Evolutionary conservation across 2,329 filamentous ascomycete species (phyloP).

Genomic region (Trichoderma sp.): DNA sequence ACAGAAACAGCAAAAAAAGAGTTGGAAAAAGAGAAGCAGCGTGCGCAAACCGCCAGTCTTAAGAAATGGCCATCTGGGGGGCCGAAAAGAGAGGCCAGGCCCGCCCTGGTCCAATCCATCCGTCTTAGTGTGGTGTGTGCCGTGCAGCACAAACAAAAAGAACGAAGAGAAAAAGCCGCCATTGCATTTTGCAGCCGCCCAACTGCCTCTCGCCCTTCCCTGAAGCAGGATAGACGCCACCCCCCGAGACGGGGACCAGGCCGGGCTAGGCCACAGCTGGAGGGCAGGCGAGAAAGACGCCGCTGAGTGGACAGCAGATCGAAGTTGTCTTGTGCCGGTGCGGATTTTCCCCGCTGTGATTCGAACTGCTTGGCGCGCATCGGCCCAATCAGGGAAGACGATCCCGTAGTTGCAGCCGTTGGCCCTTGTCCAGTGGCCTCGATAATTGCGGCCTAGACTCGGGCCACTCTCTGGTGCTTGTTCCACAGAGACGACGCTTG

Average conservation of each 20-base stretch:
- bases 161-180: background rate
- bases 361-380: conserved; percentile 29
- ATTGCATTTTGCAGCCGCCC: conserved; percentile 31
- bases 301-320: background rate
- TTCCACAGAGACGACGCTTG: conserved; percentile 6
- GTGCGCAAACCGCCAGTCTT: conserved; percentile 16
- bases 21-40: background rate
- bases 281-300: background rate
- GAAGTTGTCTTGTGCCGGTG: background rate
- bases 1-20: background rate
- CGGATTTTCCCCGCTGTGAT: conserved; percentile 33
- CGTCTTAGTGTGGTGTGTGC: background rate
- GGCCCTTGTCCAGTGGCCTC: background rate
- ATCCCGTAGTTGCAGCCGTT: conserved; percentile 10
- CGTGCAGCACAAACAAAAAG: background rate
- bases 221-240: conserved; percentile 17
- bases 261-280: background rate
- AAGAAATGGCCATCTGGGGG: conserved; percentile 20
- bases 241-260: conserved; percentile 8
- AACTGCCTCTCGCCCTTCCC: conserved; percentile 15
- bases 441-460: conserved; percentile 6
- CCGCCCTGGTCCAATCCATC: conserved; percentile 18
- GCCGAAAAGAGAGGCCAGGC: conserved; percentile 10
- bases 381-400: conserved; percentile 35
- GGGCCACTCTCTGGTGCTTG: background rate